phyloP scores from a whole-genome alignment of 768 basidiomycete species.

The Lactarius psammicola region DNA sequence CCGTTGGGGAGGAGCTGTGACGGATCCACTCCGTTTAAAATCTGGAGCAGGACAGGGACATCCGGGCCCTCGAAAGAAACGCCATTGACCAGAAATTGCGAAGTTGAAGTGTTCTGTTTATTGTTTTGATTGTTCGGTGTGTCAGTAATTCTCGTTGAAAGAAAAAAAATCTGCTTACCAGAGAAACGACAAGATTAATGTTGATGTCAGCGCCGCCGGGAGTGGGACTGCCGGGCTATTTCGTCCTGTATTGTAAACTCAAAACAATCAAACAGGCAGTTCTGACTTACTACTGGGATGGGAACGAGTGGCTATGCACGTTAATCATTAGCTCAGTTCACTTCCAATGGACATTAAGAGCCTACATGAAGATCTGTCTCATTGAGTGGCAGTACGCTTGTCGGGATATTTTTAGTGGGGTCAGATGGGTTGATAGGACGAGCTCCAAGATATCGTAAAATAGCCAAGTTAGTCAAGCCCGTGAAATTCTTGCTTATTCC shows the following conservation, averaged over 20 bases:
- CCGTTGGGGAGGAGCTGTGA: too few relatives aligned
- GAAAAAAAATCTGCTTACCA: not conserved
- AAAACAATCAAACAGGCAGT: not conserved
- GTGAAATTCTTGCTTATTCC: not conserved
- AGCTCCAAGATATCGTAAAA: conserved; percentile 24
- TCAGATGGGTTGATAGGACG: not conserved
- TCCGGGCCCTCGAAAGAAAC: conserved; percentile 41
- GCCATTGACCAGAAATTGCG: conserved; percentile 38
- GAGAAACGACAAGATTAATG: not conserved
- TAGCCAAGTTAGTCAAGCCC: conserved; percentile 20
- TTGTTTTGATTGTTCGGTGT: not conserved
- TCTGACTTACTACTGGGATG: conserved; percentile 17
- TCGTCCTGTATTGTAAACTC: not conserved
- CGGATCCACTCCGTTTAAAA: conserved; percentile 44
- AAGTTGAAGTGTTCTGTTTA: not conserved
- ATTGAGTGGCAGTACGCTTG: not conserved
- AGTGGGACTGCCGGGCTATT: conserved; percentile 6
- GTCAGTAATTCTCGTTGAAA: not conserved
- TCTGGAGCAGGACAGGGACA: conserved; percentile 54
- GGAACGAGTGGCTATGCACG: conserved; percentile 8
- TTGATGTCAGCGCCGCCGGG: conserved; percentile 18
- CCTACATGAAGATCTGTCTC: conserved; percentile 23
- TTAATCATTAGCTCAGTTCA: conserved; percentile 13
- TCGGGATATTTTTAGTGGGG: conserved; percentile 7
- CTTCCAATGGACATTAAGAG: not conserved